A percentile compares a stretch with the other conserved stretches of the same genome.
Evolutionary conservation across 1,139 yeast species (phyloP).

Genomic region (Candida neerlandica): DNA sequence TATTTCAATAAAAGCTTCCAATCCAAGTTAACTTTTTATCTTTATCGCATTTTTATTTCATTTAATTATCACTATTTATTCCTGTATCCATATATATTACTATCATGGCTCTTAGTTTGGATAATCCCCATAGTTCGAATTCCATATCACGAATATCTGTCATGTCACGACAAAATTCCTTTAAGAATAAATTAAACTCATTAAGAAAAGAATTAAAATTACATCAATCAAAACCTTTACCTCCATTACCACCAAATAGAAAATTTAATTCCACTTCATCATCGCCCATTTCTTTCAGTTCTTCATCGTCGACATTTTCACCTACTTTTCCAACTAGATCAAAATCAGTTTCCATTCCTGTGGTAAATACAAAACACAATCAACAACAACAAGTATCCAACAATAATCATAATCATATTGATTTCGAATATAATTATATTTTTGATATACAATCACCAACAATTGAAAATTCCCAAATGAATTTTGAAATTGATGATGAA

Average conservation of each 20-base stretch:
- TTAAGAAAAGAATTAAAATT: conserved; percentile 1
- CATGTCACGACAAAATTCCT: conserved; percentile 1
- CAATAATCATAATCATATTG: neutral
- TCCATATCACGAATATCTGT: neutral
- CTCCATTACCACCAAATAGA: neutral
- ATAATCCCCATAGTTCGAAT: neutral
- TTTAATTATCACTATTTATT: neutral
- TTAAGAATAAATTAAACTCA: conserved; percentile 1
- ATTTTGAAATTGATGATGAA: conserved; percentile 5
- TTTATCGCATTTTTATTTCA: too few species aligned
- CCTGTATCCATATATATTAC: neutral
- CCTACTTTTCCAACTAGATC: neutral
- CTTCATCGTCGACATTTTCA: neutral
- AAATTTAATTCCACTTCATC: neutral
- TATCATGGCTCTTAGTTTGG: neutral
- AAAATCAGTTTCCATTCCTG: conserved; percentile 2
- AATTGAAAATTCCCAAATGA: neutral
- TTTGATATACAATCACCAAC: conserved; percentile 3
- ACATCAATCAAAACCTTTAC: conserved; percentile 4
- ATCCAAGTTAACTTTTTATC: too few species aligned
- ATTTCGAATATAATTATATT: conserved; percentile 1
- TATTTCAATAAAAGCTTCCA: neutral
- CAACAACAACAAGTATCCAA: neutral
- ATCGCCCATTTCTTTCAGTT: neutral
- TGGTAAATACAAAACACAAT: neutral